Evolutionary conservation across 495 filamentous ascomycete species (phyloP), one percentile per base, ranked within the genome.

Genomic region (Penicillium antarcticum): DNA sequence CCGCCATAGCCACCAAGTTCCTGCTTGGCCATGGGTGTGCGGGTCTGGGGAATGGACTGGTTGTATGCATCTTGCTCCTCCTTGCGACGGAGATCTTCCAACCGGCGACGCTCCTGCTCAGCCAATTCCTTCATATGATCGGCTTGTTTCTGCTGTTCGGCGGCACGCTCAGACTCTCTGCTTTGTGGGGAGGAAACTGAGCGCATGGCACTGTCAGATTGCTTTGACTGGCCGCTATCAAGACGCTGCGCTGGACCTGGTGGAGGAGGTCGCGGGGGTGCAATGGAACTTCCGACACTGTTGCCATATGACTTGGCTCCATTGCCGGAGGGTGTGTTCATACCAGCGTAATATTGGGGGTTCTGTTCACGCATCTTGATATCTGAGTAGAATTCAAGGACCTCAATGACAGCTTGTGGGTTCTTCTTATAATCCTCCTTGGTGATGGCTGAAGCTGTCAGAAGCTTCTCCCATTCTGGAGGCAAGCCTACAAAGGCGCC

Each of bases 381-480:
- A 67, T 97, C 92, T 0, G 92, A 91, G 76, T 97, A 98, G 71
- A 98, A 98, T 64, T 96, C 88, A 24, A 98, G 77, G 31, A 96
- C 95, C 66, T 98, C 94, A 46, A 97, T 91, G 16, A 98, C 94
- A 17, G 92, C 95, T 69, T 97, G 88, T n/a, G 94, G 94, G 58
- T 97, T 96, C 63, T 92, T 90, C 71, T 92, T 87, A 71, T 96
- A 96, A 67, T 98, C 94, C 58, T 97, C 94, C 70, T 95, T 94
- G 23, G 94, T 96, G 59, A 98, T 95, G 26, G 94, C 94, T 3
- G 94, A 97, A 10, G 89, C 87, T 47, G 90, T 97, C 58, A 98
- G 76, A 29, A 98, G 78, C 67, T 92, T 91, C 55, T 94, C 94
- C 94, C 94, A 98, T 76, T 97, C 95, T 18, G 88, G 83, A 2